Evolutionary conservation across 1,284 basidiomycete genomes (phyloP), one percentile per base, ranked within the genome.

Genomic region (Gomphus bonarii): DNA sequence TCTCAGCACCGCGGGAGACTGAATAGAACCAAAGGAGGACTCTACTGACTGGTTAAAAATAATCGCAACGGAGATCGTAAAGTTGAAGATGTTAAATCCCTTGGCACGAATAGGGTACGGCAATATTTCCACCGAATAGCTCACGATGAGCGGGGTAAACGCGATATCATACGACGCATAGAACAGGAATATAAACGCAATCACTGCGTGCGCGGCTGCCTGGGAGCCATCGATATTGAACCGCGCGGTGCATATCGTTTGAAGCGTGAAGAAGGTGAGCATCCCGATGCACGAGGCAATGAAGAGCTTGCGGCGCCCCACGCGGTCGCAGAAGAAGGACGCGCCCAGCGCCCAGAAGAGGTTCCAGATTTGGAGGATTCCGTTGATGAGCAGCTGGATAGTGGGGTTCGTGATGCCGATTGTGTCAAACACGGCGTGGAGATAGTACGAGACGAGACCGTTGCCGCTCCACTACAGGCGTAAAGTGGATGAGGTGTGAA

Each of bases 171-270:
- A 88, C 53, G 75, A 70, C 9, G 80, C 81, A 64, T 83, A 86
- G 73, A 80, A 86, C 58, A 89, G 66, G 77, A 86, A 89, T 68
- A 89, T 85, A 72, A 88, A 84, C 3, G 79, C 85, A 61, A 90
- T 82, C 68, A 88, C 79, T 10, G 82, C 77, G 62, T 87, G 78
- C 9, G 78, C 84, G 8, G 82, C 78, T 1, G 68, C 65, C 6
- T 68, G 51, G 47, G 65, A 68, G 2, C 69, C 68, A 25, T 70
- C 68, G 40, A 79, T 67, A n/a, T 74, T 73, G 67, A 78, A 91
- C 52, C 77, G 65, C 1, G 84, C 82, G 18, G 82, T 82, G 68
- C 82, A 83, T 57, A 84, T 76, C 0, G 88, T 90, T 73, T 88
- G 86, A 59, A 84, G 66, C 38, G 70, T 74, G 73, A 84, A 89